Base-by-base conservation (phyloP, 331 rosid species). In the Malus hybrid region DNA sequence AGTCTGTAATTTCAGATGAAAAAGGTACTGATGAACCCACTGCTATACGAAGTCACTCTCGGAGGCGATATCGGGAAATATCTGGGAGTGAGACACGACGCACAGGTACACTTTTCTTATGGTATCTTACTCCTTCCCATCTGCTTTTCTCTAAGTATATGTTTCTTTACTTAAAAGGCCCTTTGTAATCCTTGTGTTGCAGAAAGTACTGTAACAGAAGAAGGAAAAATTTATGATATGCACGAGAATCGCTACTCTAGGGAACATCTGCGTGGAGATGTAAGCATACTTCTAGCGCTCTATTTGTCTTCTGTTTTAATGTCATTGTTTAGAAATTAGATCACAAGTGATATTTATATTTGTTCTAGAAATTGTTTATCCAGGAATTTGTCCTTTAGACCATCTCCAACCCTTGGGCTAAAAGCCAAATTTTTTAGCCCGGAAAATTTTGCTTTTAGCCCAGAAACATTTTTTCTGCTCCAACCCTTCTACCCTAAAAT, bases 1-100 rank as follows among this genome's bases (percentile, higher is more conserved):
- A 82, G 77, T 50, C 78, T 20, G 59, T 81, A 62, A 73, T n/a
- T 70, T 75, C 75, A 27, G 93, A 84, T 34, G 96, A 86, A 27
- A 63, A 84, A 19, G 88, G 73, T 64, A 82, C 48, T 48, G 76
- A 66, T 64, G 81, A 55, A 66, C 50, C 39, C 39, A 29, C 32
- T 36, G 56, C 79, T 32, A 18, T 78, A 39, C 82, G 34, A 31
- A 85, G 54, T 16, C 86, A 79, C 77, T 50, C 82, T 79, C 70
- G 69, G 72, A 88, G 92, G 77, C 84, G 76, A 66, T 94, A 94
- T 73, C 97, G 97, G 39, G 96, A 87, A 34, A 63, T 76, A 24
- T 74, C 76, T 61, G 78, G 83, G 60, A 82, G 75, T 71, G 88
- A 88, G 74, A 75, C 89, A 32, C 70, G 81, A 1, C 70, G 61